Conservation (phyloP, 139 green algal species). For the Chlorokybus atmophyticus region DNA sequence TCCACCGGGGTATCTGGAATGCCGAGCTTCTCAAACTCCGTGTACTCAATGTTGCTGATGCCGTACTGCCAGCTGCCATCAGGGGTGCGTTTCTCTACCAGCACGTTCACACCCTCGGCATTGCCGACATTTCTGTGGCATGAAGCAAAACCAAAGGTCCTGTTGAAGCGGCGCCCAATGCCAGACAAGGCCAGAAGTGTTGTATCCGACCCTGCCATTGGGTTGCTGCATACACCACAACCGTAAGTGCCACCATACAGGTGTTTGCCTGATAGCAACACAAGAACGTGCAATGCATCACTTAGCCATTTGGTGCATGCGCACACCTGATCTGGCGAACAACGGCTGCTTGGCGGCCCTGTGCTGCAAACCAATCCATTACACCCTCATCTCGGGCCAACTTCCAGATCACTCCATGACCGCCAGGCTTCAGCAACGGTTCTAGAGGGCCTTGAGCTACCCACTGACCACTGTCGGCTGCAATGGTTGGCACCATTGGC, state of each 20-base stretch:
- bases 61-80: slow-evolving; percentile 42
- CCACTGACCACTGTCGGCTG: slow-evolving; percentile 59
- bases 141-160: slow-evolving; percentile 82
- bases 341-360: slow-evolving; percentile 47
- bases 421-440: slow-evolving; percentile 81
- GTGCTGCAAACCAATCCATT: slow-evolving; percentile 28
- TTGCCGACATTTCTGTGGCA: slow-evolving; percentile 83
- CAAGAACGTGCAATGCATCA: neutral
- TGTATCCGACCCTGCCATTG: slow-evolving; percentile 81
- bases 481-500: slow-evolving; percentile 84
- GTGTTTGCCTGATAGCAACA: no score
- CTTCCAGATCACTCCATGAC: slow-evolving; percentile 98
- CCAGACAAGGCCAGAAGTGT: slow-evolving; percentile 88
- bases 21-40: slow-evolving; percentile 83
- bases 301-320: slow-evolving; percentile 21
- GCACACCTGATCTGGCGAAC: slow-evolving; percentile 74
- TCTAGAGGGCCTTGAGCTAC: slow-evolving; percentile 43
- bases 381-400: slow-evolving; percentile 79
- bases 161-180: slow-evolving; percentile 38
- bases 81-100: slow-evolving; percentile 38
- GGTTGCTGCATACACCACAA: slow-evolving; percentile 75
- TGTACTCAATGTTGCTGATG: slow-evolving; percentile 97
- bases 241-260: no score
- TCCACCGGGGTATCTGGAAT: slow-evolving; percentile 50
- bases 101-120: slow-evolving; percentile 91